Percentiles rank a stretch among this genome's conserved stretches.
phyloP scores from a whole-genome alignment of 1,139 yeast species.

The Yamadazyma dendronema region DNA sequence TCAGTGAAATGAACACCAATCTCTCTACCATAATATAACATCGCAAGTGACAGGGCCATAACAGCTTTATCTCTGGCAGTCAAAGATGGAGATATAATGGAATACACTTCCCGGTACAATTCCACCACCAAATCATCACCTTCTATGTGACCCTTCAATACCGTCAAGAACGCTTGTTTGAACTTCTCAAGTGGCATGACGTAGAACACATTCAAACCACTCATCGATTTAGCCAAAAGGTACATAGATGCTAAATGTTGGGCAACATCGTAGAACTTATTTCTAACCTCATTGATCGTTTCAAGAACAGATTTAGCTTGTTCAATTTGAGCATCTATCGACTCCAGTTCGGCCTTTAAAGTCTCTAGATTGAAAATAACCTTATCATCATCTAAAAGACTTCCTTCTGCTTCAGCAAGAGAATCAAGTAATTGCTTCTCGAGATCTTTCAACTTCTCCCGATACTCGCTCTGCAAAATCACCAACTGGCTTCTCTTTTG shows the following conservation, averaged over 20 bases:
- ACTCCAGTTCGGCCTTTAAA: constrained; percentile 61
- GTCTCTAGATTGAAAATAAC: constrained; percentile 60
- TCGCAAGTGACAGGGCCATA: constrained; percentile 41
- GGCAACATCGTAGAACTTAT: constrained; percentile 53
- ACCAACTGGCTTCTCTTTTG: constrained; percentile 51
- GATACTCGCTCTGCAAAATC: constrained; percentile 59
- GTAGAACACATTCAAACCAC: constrained; percentile 51
- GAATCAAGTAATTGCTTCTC: constrained; percentile 63
- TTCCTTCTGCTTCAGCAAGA: constrained; percentile 57
- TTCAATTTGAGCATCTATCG: constrained; percentile 51
- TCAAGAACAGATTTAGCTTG: constrained; percentile 56
- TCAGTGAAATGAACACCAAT: constrained; percentile 23
- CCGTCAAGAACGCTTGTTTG: constrained; percentile 35
- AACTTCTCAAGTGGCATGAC: constrained; percentile 55
- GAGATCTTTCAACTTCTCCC: constrained; percentile 49
- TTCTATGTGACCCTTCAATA: constrained; percentile 27
- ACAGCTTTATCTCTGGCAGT: constrained; percentile 46
- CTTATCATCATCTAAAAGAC: constrained; percentile 65
- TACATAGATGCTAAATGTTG: constrained; percentile 52
- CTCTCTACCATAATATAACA: constrained; percentile 25
- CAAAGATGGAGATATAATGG: constrained; percentile 49
- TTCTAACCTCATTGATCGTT: constrained; percentile 49
- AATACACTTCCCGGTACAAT: constrained; percentile 49
- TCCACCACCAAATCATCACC: constrained; percentile 26
- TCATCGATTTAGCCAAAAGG: constrained; percentile 40